These are phyloP conservation scores for Huntiella abstrusa DNA, from an alignment of 2,329 filamentous ascomycete genomes.

Conservation along the genomic window DNA sequence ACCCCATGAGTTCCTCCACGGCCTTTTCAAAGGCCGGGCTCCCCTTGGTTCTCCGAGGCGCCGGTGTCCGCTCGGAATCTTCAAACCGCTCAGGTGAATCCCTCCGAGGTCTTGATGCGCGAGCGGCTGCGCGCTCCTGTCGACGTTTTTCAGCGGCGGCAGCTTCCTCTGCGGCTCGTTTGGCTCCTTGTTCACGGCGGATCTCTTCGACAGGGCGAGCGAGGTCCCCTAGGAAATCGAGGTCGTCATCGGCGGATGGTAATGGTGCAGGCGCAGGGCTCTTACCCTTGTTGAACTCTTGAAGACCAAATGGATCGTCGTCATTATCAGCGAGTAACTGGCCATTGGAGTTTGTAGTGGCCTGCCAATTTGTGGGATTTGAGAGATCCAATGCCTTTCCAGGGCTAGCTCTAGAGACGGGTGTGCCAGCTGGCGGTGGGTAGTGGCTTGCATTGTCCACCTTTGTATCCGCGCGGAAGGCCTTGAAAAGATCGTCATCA, in stretches of 20 bases:
- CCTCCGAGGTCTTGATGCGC: conserved; percentile 8
- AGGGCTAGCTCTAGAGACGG: conserved; percentile 22
- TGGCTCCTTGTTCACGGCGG: conserved; percentile 23
- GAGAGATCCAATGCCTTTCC: conserved; percentile 26
- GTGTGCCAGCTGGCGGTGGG: conserved; percentile 25
- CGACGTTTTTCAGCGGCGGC: neutral
- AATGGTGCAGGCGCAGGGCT: conserved; percentile 7
- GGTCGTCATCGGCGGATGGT: conserved; percentile 30
- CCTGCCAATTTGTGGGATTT: conserved; percentile 34
- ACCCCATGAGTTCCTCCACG: conserved; percentile 77
- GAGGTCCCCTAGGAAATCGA: conserved; percentile 47
- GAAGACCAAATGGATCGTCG: conserved; percentile 77
- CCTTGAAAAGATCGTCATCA: conserved; percentile 45
- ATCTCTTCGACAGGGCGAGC: conserved; percentile 47
- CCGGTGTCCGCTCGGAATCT: conserved; percentile 21
- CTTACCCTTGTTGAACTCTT: conserved; percentile 29
- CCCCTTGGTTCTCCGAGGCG: conserved; percentile 14
- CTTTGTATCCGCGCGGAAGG: conserved; percentile 46
- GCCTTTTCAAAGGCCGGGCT: conserved; percentile 44
- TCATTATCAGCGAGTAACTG: conserved; percentile 41
- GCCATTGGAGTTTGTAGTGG: conserved; percentile 17
- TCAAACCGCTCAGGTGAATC: conserved; percentile 16
- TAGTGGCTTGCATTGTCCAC: conserved; percentile 49
- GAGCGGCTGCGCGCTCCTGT: conserved; percentile 13
- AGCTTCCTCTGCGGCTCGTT: conserved; percentile 3